Base-by-base conservation (phyloP, 208 protist species). In the Crithidia thermophila region DNA sequence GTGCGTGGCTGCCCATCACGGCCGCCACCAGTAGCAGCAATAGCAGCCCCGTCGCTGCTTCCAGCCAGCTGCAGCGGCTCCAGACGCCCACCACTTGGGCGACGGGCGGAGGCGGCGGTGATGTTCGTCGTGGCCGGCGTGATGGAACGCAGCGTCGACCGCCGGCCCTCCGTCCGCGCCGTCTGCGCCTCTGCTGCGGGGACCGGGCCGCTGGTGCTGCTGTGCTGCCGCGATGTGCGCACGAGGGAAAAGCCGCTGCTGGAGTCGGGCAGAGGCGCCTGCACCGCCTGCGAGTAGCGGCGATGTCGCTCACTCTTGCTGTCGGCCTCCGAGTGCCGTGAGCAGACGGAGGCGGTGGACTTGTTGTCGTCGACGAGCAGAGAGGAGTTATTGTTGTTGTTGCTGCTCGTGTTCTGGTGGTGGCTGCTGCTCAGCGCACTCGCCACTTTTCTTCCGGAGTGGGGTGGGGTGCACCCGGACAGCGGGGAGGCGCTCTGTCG, bases 281-380 rank as follows among this genome's bases (percentile, higher is more conserved):
- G 52, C 57, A 77, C 21, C 25, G 72, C 63, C 72, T 59, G 63
- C 16, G 72, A 45, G 57, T 72, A 71, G 49, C 72, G 51, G 20
- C 58, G 50, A 21, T 62, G 69, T 14, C 70, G 58, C 16, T 59
- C 70, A 27, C 21, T 59, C 30, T 23, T 34, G n/a, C 21, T 7
- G 23, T 46, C 40, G 0, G 9, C 46, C 49, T 34, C 46, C 36
- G 49, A 36, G 3, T 37, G 36, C 28, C 30, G 46, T 14, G 45
- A 53, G 21, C 58, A 40, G 13, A 43, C 43, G 2, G 33, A 53
- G 20, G 33, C n/a, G 31, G 21, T 40, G 11, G 58, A 52, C 33
- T 42, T 64, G 37, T 33, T 42, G 42, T 64, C 31, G 1, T 42
- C 45, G 25, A 27, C 43, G 5, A 47, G 25, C 42, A 53, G 3